Percentiles rank a stretch among this genome's conserved stretches.
These are phyloP conservation scores for Cephaloascus fragrans DNA, from an alignment of 805 yeast species.

Conservation along the genomic window DNA sequence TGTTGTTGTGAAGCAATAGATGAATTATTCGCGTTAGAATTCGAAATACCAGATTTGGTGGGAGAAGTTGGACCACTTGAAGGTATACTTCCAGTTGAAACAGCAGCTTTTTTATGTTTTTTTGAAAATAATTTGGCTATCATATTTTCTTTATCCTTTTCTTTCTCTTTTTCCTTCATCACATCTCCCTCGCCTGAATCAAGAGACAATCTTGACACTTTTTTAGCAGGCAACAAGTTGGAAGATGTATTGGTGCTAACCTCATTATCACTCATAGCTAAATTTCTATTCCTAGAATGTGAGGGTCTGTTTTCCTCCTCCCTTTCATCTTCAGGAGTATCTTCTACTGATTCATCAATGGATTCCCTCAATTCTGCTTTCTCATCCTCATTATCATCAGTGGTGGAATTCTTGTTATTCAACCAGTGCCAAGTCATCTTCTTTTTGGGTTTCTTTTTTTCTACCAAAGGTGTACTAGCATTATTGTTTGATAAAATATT, in stretches of 20 bases:
- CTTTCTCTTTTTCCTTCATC: constrained; percentile 1
- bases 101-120: constrained; percentile 9
- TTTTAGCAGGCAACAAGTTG: neutral
- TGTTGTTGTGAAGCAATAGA: too few relatives aligned
- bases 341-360: constrained; percentile 2
- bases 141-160: constrained; percentile 25
- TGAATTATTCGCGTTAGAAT: too few relatives aligned
- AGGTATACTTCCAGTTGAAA: too few relatives aligned
- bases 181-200: constrained; percentile 2
- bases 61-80: too few relatives aligned
- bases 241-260: neutral
- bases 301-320: neutral
- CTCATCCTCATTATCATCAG: constrained; percentile 2
- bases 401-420: constrained; percentile 9
- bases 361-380: constrained; percentile 3
- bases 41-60: too few relatives aligned
- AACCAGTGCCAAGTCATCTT: constrained; percentile 19
- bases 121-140: constrained; percentile 30
- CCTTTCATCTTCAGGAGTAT: neutral
- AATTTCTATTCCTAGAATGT: neutral
- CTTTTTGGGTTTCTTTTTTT: constrained; percentile 9
- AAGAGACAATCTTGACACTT: neutral
- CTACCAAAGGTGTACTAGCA: too few relatives aligned
- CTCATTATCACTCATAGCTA: neutral
- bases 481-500: neutral